Evolutionary conservation across 768 basidiomycete genomes (phyloP), one percentile per base, ranked within the genome.

Genomic region (Collybiopsis luxurians): DNA sequence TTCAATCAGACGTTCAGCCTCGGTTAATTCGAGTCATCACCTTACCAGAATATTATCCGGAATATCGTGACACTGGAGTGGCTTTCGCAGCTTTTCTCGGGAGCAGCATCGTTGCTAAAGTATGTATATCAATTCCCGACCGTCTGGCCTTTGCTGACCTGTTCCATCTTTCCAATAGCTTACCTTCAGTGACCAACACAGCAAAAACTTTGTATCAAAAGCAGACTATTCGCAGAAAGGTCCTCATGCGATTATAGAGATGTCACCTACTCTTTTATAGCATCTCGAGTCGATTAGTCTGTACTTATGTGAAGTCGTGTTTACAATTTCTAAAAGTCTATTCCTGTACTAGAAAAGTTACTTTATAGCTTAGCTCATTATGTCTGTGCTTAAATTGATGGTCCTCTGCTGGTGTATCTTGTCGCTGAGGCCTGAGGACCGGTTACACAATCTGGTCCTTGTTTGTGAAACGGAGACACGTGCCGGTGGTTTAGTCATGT

Each of bases 21-120:
- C 81, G 84, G 28, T 70, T 73, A 27, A 82, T 85, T 39, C 81
- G 84, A 23, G 75, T 84, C 5, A 67, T 92, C 49, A 80, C 74
- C 34, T 80, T 94, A 7, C 93, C 94, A 0, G 93, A 95, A 30
- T 95, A 95, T 69, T 97, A 93, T 67, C 87, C 89, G 7, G 92
- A 95, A 67, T 97, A 90, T 64, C 78, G 91, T 56, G 90, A 93
- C 49, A 90, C 84, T 43, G 92, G 92, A 2, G 90, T 92, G 53
- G 87, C 87, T 1, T 75, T 87, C 38, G 87, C 90, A 3, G 85
- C 87, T 11, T 95, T 93, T 75, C 71, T 95, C 56, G 92, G 92
- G 1, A 78, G 85, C 17, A 87, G 87, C 62, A 92, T 95, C 60
- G 80, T 86, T n/a, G 92, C 90, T 5, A 95, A 94, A 78, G 92